Evolutionary conservation across 352 stramenopile species (phyloP).

Genomic region (Globisporangium canariense): DNA sequence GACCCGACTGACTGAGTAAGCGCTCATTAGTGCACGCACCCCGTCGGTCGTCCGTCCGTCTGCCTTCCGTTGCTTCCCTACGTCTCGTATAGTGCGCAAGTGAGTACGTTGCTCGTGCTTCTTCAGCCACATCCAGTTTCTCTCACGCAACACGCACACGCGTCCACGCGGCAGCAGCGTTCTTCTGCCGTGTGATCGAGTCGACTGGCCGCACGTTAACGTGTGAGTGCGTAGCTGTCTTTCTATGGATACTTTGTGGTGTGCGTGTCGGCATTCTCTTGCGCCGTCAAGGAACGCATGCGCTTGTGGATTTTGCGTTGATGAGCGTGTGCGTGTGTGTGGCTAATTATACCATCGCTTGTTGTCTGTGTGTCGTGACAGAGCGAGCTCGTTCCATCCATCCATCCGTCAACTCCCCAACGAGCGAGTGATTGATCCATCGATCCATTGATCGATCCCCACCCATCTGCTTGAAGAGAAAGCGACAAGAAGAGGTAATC

Average conservation of each 20-base stretch:
- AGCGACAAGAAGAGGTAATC: not conserved
- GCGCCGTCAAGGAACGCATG: slow-evolving; percentile 2
- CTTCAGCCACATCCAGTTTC: not conserved
- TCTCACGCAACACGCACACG: not conserved
- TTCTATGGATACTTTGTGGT: slow-evolving; percentile 1
- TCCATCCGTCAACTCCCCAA: slow-evolving; percentile 4
- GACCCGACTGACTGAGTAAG: slow-evolving; percentile 15
- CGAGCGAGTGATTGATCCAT: slow-evolving; percentile 17
- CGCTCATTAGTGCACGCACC: slow-evolving; percentile 14
- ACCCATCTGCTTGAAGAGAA: slow-evolving; percentile 7
- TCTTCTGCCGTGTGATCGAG: not conserved
- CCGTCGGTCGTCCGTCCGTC: slow-evolving; percentile 1
- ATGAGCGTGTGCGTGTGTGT: not conserved
- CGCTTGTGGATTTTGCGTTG: not conserved
- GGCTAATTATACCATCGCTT: slow-evolving; percentile 3
- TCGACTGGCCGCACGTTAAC: not conserved
- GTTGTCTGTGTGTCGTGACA: not conserved
- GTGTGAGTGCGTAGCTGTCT: not conserved
- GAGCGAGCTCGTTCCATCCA: slow-evolving; percentile 1
- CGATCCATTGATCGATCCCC: slow-evolving; percentile 22
- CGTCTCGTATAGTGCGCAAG: not conserved
- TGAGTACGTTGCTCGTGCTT: not conserved
- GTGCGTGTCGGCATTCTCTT: not conserved
- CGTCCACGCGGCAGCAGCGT: not conserved
- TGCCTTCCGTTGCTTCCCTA: not conserved